A percentile compares a stretch with the other conserved stretches of the same genome.
These are phyloP conservation scores for Quillaja saponaria DNA, from an alignment of 306 rosid species.

Conservation along the genomic window DNA sequence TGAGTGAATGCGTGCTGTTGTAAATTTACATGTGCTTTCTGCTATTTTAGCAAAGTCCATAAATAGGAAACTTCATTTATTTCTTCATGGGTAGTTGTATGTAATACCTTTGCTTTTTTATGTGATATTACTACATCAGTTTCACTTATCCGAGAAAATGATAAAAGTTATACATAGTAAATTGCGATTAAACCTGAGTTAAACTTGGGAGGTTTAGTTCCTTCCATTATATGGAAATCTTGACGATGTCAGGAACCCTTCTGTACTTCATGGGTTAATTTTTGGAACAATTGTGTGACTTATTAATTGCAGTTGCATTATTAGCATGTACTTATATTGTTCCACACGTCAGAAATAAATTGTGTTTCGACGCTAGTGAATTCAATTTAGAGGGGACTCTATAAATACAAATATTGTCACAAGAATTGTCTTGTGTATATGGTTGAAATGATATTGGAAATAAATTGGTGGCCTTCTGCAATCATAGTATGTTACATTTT, in stretches of 20 bases:
- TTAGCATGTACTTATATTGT: background rate
- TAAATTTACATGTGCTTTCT: no score
- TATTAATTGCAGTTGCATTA: no score
- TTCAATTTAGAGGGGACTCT: background rate
- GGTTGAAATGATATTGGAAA: background rate
- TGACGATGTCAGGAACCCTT: background rate
- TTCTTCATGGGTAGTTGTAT: no score
- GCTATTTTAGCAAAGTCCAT: no score
- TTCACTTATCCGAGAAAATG: no score
- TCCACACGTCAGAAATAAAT: background rate
- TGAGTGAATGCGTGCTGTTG: slow-evolving; percentile 7
- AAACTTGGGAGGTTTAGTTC: no score
- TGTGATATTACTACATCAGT: no score
- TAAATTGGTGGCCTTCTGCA: background rate
- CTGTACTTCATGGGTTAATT: background rate
- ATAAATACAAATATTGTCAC: background rate
- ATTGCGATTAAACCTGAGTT: no score
- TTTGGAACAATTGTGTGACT: background rate
- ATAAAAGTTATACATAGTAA: no score
- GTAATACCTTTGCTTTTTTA: no score
- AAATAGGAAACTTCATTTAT: no score
- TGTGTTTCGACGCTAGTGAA: background rate
- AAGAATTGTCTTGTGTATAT: background rate
- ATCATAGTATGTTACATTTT: background rate
- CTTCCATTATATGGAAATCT: background rate